Evolutionary conservation across 768 basidiomycete genomes (phyloP).

Genomic region (Panellus pusillus): DNA sequence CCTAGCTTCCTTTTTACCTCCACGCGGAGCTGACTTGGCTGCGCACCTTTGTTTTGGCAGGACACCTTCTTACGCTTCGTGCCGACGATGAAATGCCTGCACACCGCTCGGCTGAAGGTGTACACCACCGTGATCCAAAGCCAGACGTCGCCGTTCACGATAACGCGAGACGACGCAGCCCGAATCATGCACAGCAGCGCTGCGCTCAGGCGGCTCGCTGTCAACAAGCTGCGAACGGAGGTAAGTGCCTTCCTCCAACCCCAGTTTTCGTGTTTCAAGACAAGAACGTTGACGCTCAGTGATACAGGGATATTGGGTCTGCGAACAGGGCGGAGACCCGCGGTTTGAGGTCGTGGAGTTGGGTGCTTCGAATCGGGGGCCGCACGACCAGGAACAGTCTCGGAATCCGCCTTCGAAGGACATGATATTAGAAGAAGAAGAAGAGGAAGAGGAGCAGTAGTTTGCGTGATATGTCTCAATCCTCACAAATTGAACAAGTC

Average conservation of each 20-base stretch:
- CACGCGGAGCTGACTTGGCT: background rate
- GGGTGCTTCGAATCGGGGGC: background rate
- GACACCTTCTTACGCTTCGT: constrained; percentile 27
- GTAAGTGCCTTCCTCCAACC: constrained; percentile 22
- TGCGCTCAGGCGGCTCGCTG: constrained; percentile 29
- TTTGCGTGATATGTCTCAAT: no score
- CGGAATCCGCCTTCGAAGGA: background rate
- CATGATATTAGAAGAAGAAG: constrained; percentile 13
- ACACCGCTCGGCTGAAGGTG: constrained; percentile 35
- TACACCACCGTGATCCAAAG: constrained; percentile 29
- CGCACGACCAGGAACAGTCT: background rate
- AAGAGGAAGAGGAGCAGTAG: constrained; percentile 1
- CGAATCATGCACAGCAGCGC: constrained; percentile 28
- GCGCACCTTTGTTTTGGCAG: constrained; percentile 9
- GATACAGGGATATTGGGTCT: constrained; percentile 11
- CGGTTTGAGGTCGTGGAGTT: constrained; percentile 7
- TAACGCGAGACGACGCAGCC: constrained; percentile 24
- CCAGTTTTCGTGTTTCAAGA: background rate
- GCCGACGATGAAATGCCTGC: constrained; percentile 26
- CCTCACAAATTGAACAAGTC: background rate
- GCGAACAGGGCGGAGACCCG: background rate
- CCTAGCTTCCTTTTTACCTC: background rate
- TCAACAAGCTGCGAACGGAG: constrained; percentile 38
- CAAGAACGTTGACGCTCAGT: background rate
- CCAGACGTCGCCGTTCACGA: constrained; percentile 18